Conservation (phyloP, 139 green algal genomes). For the Parachlorella kessleri region DNA sequence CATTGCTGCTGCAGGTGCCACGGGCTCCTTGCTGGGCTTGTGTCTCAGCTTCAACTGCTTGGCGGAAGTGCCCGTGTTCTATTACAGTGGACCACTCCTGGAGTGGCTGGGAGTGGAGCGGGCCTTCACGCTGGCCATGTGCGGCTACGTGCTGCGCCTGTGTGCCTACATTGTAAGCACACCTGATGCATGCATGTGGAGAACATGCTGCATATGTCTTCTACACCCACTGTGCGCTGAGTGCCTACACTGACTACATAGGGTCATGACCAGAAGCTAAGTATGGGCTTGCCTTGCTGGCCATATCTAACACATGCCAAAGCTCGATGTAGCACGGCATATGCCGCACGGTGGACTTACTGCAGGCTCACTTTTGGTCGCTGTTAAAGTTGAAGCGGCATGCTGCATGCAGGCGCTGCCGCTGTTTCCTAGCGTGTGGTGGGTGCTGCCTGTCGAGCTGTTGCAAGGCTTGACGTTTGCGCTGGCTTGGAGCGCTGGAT, state of each 20-base stretch:
- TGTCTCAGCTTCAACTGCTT: slow-evolving; percentile 34
- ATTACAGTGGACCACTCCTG: slow-evolving; percentile 14
- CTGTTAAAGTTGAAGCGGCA: no score
- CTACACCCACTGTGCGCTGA: no score
- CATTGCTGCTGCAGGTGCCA: background rate
- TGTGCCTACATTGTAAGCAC: slow-evolving; percentile 11
- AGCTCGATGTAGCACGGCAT: no score
- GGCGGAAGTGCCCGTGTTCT: slow-evolving; percentile 30
- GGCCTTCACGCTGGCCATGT: slow-evolving; percentile 18
- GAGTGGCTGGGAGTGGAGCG: slow-evolving; percentile 16
- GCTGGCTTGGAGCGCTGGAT: slow-evolving; percentile 37
- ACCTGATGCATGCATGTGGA: no score
- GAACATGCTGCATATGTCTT: background rate
- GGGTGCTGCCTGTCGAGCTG: slow-evolving; percentile 44
- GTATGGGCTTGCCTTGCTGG: no score
- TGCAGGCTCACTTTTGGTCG: no score
- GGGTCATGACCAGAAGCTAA: no score
- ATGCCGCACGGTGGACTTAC: no score
- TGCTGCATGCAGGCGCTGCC: slow-evolving; percentile 14
- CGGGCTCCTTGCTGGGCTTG: slow-evolving; percentile 28
- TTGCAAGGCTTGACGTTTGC: slow-evolving; percentile 53
- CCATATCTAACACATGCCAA: no score
- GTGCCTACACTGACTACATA: no score
- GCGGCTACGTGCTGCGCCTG: slow-evolving; percentile 23
- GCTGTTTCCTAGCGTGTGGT: slow-evolving; percentile 26